Percentiles rank a stretch among this genome's conserved stretches.
phyloP scores from a whole-genome alignment of 495 filamentous ascomycete genomes.

The Tuber borchii region DNA sequence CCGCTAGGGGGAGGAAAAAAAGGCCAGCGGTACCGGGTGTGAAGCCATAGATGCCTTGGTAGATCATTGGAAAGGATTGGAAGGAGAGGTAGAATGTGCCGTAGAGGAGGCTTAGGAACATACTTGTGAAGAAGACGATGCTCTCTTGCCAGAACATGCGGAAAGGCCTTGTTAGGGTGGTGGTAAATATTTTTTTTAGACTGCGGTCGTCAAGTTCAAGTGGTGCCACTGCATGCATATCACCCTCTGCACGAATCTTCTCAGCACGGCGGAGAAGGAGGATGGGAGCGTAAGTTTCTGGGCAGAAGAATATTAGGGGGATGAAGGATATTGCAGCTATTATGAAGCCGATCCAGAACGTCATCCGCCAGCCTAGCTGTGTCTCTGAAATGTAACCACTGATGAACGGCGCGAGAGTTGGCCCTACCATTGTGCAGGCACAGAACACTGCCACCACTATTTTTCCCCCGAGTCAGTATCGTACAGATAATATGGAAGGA shows the following conservation, averaged over 20 bases:
- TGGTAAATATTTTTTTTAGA: conserved; percentile 42
- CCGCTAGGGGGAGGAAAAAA: conserved; percentile 48
- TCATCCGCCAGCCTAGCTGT: conserved; percentile 48
- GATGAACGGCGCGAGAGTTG: conserved; percentile 61
- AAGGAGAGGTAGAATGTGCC: conserved; percentile 73
- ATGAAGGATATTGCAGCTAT: conserved; percentile 44
- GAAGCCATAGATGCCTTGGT: conserved; percentile 50
- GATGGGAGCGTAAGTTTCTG: conserved; percentile 58
- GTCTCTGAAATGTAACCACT: conserved; percentile 46
- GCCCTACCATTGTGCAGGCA: conserved; percentile 55
- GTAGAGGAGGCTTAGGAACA: conserved; percentile 64
- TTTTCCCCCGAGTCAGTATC: conserved; percentile 27
- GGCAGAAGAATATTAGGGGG: conserved; percentile 37
- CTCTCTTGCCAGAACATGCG: conserved; percentile 55
- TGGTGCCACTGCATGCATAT: conserved; percentile 42
- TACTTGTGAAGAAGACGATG: conserved; percentile 58
- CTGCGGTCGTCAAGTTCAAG: conserved; percentile 46
- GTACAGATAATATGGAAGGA: conserved; percentile 34
- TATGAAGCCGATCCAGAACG: conserved; percentile 52
- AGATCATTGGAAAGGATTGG: conserved; percentile 61
- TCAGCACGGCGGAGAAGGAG: conserved; percentile 54
- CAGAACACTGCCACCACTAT: conserved; percentile 43
- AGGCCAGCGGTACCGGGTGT: conserved; percentile 47
- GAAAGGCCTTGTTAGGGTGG: conserved; percentile 48
- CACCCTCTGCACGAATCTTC: conserved; percentile 49